Conservation (phyloP, 2,329 filamentous ascomycete genomes). For the Fusarium nematophilum region DNA sequence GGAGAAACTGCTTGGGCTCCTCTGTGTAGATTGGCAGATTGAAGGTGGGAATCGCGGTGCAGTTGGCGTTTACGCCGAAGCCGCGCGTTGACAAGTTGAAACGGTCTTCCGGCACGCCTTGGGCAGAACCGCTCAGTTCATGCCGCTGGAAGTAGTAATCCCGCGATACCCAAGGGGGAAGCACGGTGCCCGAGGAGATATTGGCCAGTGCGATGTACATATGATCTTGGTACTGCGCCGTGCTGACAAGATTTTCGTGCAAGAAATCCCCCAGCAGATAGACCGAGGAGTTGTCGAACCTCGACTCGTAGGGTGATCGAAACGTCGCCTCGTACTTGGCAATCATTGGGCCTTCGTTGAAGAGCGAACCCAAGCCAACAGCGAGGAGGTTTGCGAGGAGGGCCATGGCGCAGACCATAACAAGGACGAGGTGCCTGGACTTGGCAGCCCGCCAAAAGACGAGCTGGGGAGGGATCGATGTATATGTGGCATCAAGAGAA, state of each 20-base stretch:
- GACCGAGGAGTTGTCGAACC: conserved; percentile 39
- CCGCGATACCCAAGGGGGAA: conserved; percentile 63
- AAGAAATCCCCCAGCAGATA: background rate
- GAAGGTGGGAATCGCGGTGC: conserved; percentile 14
- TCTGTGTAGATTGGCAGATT: background rate
- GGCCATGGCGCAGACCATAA: conserved; percentile 58
- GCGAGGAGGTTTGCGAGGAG: conserved; percentile 65
- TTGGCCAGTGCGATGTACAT: conserved; percentile 58
- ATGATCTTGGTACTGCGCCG: conserved; percentile 36
- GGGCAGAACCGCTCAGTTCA: conserved; percentile 6
- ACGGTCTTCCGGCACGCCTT: too few relatives aligned
- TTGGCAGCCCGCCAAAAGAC: conserved; percentile 57
- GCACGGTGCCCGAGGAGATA: conserved; percentile 51
- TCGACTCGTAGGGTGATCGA: conserved; percentile 12
- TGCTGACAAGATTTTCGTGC: background rate
- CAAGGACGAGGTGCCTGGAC: conserved; percentile 59
- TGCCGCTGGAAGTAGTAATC: conserved; percentile 62
- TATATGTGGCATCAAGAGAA: conserved; percentile 60
- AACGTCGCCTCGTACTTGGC: conserved; percentile 22
- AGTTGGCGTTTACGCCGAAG: conserved; percentile 40
- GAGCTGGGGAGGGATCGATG: conserved; percentile 66
- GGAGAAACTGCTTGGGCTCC: background rate
- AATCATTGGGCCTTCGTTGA: conserved; percentile 51
- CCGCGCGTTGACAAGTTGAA: too few relatives aligned
- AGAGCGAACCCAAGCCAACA: conserved; percentile 62